A percentile compares a stretch with the other conserved stretches of the same genome.
phyloP scores from a whole-genome alignment of 164 flowering plant species.

The Sedum album region DNA sequence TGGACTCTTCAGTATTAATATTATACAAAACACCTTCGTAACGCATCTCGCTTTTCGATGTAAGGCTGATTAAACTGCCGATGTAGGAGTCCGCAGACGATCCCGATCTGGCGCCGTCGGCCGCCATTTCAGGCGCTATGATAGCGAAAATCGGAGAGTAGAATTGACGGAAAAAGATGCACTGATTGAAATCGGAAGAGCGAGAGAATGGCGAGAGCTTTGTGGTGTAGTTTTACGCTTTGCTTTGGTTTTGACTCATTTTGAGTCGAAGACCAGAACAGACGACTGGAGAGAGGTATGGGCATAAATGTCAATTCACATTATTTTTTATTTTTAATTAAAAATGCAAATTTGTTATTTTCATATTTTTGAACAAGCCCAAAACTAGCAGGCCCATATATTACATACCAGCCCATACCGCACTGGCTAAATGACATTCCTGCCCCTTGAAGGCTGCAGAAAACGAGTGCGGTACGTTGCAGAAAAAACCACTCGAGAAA shows the following conservation, averaged over 20 bases:
- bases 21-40: slow-evolving; percentile 82
- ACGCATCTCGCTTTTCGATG: slow-evolving; percentile 83
- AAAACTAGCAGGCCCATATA: too few relatives aligned
- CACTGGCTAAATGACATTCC: neutral
- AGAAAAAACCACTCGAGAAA: neutral
- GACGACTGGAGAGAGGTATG: too few relatives aligned
- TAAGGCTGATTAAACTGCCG: slow-evolving; percentile 91
- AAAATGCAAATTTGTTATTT: too few relatives aligned
- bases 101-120: slow-evolving; percentile 45
- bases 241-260: too few relatives aligned
- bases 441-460: neutral
- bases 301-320: too few relatives aligned
- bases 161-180: neutral
- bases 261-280: too few relatives aligned
- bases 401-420: too few relatives aligned
- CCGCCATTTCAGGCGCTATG: neutral
- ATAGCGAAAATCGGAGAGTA: neutral
- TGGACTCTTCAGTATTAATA: slow-evolving; percentile 87
- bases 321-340: too few relatives aligned
- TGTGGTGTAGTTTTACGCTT: too few relatives aligned
- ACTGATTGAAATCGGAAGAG: neutral
- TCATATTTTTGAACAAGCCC: too few relatives aligned
- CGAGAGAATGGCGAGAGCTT: neutral
- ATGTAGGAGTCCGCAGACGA: slow-evolving; percentile 78
- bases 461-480: neutral